These are phyloP conservation scores for Cystodermella granulosa DNA, from an alignment of 1,284 basidiomycete species.

Conservation along the genomic window DNA sequence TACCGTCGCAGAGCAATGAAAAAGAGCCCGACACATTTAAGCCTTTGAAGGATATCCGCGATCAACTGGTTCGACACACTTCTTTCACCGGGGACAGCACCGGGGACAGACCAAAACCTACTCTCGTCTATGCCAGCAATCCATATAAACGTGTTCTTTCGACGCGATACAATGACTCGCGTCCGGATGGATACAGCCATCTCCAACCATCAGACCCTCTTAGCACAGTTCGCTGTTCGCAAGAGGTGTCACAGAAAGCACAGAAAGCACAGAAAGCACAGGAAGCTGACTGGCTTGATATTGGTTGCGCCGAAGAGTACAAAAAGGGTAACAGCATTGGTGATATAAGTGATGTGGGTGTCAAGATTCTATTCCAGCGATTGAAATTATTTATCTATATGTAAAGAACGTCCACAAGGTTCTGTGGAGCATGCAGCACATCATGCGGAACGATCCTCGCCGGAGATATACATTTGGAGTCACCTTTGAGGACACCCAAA, in stretches of 20 bases:
- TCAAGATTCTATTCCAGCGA: background rate
- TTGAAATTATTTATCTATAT: background rate
- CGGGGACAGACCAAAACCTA: background rate
- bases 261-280: background rate
- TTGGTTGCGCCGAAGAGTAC: background rate
- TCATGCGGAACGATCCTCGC: conserved; percentile 9
- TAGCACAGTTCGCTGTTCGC: background rate
- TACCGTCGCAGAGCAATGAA: background rate
- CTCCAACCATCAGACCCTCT: background rate
- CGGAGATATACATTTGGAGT: conserved; percentile 12
- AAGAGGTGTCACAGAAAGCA: background rate
- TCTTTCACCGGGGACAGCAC: background rate
- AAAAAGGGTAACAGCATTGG: background rate
- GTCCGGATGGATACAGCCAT: background rate
- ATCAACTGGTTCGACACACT: background rate
- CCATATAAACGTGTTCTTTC: background rate
- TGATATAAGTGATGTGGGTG: background rate
- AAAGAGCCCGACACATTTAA: background rate
- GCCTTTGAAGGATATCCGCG: background rate
- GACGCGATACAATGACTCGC: background rate
- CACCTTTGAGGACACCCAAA: conserved; percentile 7
- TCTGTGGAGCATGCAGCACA: conserved; percentile 10
- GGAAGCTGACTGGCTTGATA: background rate
- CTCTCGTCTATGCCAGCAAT: background rate
- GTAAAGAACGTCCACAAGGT: conserved; percentile 7